Conservation (phyloP, 768 basidiomycete genomes). For the Clavulina sp. region DNA sequence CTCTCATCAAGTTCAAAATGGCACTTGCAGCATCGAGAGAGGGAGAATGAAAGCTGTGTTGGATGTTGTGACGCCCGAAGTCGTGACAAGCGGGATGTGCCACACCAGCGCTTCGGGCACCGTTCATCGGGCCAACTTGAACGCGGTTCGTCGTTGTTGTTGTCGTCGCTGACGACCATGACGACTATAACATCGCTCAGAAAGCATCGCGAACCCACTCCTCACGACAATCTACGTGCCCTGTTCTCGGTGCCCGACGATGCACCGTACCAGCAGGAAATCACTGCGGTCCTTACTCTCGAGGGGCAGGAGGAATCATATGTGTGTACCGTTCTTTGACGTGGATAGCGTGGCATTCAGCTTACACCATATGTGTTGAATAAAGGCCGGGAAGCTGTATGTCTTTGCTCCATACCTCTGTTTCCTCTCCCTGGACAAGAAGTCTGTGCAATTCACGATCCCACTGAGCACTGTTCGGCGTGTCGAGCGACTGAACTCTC, state of each 20-base stretch:
- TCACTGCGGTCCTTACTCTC: conserved; percentile 74
- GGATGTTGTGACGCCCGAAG: too few relatives aligned
- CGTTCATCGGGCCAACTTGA: too few relatives aligned
- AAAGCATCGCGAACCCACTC: not conserved
- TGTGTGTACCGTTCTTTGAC: conserved; percentile 33
- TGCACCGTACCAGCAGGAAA: conserved; percentile 33
- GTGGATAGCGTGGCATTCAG: not conserved
- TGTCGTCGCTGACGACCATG: not conserved
- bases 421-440: conserved; percentile 80
- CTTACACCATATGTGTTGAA: conserved; percentile 5
- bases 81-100: too few relatives aligned
- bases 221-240: not conserved
- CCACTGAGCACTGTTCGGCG: conserved; percentile 84
- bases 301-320: conserved; percentile 83
- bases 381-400: conserved; percentile 79
- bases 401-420: conserved; percentile 79
- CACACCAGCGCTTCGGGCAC: too few relatives aligned
- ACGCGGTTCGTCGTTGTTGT: too few relatives aligned
- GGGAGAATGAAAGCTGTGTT: too few relatives aligned
- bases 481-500: conserved; percentile 84
- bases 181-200: not conserved
- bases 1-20: not conserved
- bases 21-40: too few relatives aligned
- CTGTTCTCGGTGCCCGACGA: not conserved
- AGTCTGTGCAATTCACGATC: conserved; percentile 79